Evolutionary conservation across 371 early-diverging fungal genomes (phyloP), one percentile per base, ranked within the genome.

Genomic region (Funneliformis caledonium): DNA sequence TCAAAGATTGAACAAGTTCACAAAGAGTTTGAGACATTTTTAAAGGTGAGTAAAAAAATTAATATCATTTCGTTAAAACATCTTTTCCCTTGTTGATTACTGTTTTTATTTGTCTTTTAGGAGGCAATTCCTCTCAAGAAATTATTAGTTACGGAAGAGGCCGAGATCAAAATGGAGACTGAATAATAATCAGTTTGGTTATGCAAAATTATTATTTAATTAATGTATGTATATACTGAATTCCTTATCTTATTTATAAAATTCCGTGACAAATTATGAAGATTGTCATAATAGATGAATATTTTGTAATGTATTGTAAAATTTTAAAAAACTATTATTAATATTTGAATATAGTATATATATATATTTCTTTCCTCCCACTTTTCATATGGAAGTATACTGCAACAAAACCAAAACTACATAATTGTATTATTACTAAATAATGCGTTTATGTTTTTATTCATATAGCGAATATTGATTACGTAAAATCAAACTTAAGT

Each of bases 1-100:
- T 12, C 74, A 3, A 50, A 59, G 42, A 74, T 74, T 50, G 33
- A 74, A 31, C 48, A 74, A 48, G 22, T 59, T 52, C 37, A 74
- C 16, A 48, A 52, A 74, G 74, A 74, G 22, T 56, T 74, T 14
- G 59, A 52, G 31, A 74, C 14, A 9, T 56, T 50, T 33, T 42
- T 74, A 56, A 74, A n/a, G 74, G 74, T 74, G 56, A 50, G 45
- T 11, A 6, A 16, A 56, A 56, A 4, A 56, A 56, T 6, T 56
- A n/a, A 6, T 19, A 26, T 56, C 7, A 47, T 4, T 47, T 47
- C 11, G 4, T 56, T 5, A 16, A 52, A 47, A 47, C 47, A 47
- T 9, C 16, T 19, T 56, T 56, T 56, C 16, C 19, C 19, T 16
- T 37, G 37, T 37, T 37, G 37, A 3, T 37, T 37, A 37, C 37